Conservation (phyloP, 768 basidiomycete species). For the Psilocybe cyanescens region DNA sequence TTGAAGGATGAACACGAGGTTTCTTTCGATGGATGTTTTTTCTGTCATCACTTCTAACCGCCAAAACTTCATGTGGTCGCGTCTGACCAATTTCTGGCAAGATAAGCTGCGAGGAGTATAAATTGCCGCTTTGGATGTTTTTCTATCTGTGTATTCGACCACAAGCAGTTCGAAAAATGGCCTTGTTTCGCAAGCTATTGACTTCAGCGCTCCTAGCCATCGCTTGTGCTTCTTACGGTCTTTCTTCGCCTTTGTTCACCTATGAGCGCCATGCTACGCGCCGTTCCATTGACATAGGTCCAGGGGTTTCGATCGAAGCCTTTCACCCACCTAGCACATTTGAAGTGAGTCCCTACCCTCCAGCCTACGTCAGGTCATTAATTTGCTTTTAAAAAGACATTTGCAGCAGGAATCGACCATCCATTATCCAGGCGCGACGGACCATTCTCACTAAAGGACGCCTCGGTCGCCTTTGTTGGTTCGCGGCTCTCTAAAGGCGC, state of each 20-base stretch:
- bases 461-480: conserved; percentile 14
- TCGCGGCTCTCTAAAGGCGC: conserved; percentile 13
- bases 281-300: conserved; percentile 21
- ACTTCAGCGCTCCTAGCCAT: conserved; percentile 24
- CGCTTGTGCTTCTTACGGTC: conserved; percentile 16
- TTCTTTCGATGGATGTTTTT: background rate
- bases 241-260: conserved; percentile 4
- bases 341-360: conserved; percentile 15
- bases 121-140: background rate
- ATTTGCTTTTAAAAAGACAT: conserved; percentile 3
- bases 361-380: background rate
- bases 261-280: conserved; percentile 25
- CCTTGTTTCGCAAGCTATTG: conserved; percentile 25
- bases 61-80: background rate
- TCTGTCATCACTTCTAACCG: background rate
- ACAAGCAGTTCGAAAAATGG: conserved; percentile 9
- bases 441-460: conserved; percentile 14
- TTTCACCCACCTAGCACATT: conserved; percentile 26
- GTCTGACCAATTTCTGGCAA: background rate
- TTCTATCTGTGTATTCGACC: background rate
- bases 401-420: conserved; percentile 16
- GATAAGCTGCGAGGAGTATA: background rate
- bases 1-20: background rate
- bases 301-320: conserved; percentile 25
- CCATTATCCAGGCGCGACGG: conserved; percentile 13